Evolutionary conservation across 169 alveolate species (phyloP).

Genomic region (Pseudocohnilembus persalinus): DNA sequence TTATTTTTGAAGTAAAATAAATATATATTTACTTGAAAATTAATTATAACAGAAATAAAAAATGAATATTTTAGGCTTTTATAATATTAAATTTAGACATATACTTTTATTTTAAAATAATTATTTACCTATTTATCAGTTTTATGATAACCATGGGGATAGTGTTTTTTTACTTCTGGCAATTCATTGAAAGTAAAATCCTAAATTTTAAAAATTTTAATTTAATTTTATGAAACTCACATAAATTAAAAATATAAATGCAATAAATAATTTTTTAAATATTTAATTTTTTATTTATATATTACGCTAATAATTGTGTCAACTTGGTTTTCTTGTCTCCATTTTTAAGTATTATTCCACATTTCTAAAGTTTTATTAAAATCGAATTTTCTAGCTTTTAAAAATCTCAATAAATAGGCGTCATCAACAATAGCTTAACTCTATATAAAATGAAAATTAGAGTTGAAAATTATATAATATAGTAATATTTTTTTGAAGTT

Average conservation of each 20-base stretch:
- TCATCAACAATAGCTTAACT: conserved; percentile 46
- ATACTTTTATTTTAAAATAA: background rate
- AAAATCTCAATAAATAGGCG: conserved; percentile 69
- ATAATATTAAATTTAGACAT: background rate
- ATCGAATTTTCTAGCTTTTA: conserved; percentile 81
- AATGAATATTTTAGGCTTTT: background rate
- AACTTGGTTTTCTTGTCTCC: conserved; percentile 76
- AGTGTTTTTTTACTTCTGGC: conserved; percentile 46
- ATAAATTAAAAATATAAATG: too few species aligned
- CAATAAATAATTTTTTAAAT: background rate
- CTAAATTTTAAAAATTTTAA: conserved; percentile 16
- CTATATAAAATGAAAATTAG: too few species aligned
- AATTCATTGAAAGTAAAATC: conserved; percentile 56
- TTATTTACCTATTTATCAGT: conserved; percentile 58
- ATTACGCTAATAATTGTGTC: conserved; percentile 49
- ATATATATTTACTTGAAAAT: background rate
- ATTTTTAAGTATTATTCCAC: conserved; percentile 66
- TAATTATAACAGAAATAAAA: background rate
- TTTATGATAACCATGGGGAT: conserved; percentile 82
- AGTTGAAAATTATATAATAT: too few species aligned
- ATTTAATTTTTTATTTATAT: background rate
- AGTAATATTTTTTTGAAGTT: too few species aligned
- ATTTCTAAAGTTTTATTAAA: conserved; percentile 59
- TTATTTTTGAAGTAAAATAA: background rate
- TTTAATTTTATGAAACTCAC: too few species aligned